phyloP scores from a whole-genome alignment of 2,329 filamentous ascomycete species.

The Leptodontidium sp. region DNA sequence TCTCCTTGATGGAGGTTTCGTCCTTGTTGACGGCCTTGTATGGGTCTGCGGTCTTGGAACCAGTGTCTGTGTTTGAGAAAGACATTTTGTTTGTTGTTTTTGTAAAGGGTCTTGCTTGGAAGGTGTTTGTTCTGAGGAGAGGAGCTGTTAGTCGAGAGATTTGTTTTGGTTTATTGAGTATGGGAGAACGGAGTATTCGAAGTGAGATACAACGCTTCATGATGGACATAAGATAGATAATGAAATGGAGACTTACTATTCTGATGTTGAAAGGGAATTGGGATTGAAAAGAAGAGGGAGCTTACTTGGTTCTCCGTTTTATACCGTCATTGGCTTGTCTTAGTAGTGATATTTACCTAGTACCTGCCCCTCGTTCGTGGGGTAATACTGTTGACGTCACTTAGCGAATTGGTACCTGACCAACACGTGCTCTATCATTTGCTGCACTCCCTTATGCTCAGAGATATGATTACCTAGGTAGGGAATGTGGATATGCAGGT shows the following conservation, averaged over 20 bases:
- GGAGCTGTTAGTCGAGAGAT: constrained; percentile 25
- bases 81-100: constrained; percentile 37
- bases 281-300: constrained; percentile 3
- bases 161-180: constrained; percentile 13
- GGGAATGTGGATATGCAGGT: too few relatives aligned
- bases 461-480: too few relatives aligned
- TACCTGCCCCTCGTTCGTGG: constrained; percentile 16
- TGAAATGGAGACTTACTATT: constrained; percentile 20
- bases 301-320: constrained; percentile 5
- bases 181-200: constrained; percentile 13
- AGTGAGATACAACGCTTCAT: constrained; percentile 31
- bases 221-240: constrained; percentile 4
- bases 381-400: constrained; percentile 23
- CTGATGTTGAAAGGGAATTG: background rate
- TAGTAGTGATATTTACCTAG: background rate
- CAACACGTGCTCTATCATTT: background rate
- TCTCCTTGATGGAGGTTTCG: constrained; percentile 70
- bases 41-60: constrained; percentile 73
- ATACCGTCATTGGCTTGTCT: constrained; percentile 27
- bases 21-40: constrained; percentile 79
- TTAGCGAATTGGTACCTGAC: background rate
- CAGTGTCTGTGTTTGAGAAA: constrained; percentile 68
- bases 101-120: constrained; percentile 23
- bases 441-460: background rate
- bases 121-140: constrained; percentile 23